A percentile compares a stretch with the other conserved stretches of the same genome.
phyloP scores from a whole-genome alignment of 768 basidiomycete species.

The Mycena alexandri region DNA sequence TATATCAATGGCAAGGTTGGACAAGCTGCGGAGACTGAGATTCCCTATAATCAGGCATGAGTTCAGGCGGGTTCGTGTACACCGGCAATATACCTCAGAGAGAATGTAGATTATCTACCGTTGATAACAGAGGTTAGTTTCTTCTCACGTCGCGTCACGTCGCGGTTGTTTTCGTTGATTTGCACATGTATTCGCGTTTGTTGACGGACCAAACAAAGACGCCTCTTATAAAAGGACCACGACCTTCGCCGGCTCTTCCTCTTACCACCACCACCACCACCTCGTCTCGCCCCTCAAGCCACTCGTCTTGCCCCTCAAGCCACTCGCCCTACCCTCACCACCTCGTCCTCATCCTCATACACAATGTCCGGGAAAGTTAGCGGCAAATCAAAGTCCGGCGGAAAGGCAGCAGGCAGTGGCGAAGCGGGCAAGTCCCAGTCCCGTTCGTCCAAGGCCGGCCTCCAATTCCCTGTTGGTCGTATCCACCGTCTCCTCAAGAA shows the following conservation, averaged over 20 bases:
- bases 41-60: too few species aligned
- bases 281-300: too few species aligned
- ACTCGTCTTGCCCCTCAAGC: too few species aligned
- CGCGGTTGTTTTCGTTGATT: neutral
- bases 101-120: too few species aligned
- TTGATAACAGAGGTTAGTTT: too few species aligned
- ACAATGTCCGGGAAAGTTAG: constrained; percentile 55
- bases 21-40: too few species aligned
- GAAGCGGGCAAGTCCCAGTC: constrained; percentile 61
- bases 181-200: neutral
- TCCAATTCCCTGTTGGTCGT: constrained; percentile 86
- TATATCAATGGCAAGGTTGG: too few species aligned
- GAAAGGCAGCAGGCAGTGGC: constrained; percentile 59
- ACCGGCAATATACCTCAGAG: too few species aligned
- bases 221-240: constrained; percentile 5
- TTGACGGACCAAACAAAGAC: neutral
- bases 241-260: constrained; percentile 32
- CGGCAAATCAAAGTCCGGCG: constrained; percentile 65
- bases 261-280: constrained; percentile 32
- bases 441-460: constrained; percentile 71
- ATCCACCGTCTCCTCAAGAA: constrained; percentile 81
- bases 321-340: constrained; percentile 31
- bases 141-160: too few species aligned
- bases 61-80: too few species aligned
- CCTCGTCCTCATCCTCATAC: neutral